These are phyloP conservation scores for Blastocystis sp. DNA, from an alignment of 352 stramenopile genomes.

Conservation along the genomic window DNA sequence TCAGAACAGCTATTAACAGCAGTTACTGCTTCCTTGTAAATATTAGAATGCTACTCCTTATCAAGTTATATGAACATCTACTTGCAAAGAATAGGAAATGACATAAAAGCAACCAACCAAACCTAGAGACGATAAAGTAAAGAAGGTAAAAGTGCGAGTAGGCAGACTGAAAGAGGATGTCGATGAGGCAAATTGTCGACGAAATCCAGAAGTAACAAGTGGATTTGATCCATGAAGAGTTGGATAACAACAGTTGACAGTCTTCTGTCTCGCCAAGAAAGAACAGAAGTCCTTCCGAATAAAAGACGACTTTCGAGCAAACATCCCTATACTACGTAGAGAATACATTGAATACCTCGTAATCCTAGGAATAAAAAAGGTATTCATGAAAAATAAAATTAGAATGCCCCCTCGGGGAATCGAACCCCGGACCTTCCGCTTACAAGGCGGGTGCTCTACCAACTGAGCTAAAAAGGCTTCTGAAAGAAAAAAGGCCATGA, in stretches of 20 bases:
- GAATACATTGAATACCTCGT: too few relatives aligned
- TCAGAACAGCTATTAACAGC: not conserved
- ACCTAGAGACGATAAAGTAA: conserved; percentile 22
- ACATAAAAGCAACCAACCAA: conserved; percentile 51
- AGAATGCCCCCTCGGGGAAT: conserved; percentile 60
- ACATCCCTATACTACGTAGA: not conserved
- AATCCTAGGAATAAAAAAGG: not conserved
- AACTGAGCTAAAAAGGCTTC: conserved; percentile 63
- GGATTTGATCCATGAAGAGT: not conserved
- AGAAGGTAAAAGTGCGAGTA: conserved; percentile 10
- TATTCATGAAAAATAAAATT: not conserved
- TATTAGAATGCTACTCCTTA: conserved; percentile 28
- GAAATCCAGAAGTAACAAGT: not conserved
- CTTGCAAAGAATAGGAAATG: conserved; percentile 53
- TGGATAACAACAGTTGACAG: not conserved
- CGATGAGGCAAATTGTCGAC: not conserved
- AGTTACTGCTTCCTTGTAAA: not conserved
- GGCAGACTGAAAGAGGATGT: not conserved
- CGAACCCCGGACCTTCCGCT: conserved; percentile 62
- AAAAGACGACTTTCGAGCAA: not conserved
- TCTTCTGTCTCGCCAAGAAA: not conserved
- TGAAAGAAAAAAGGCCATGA: not conserved
- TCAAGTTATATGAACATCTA: not conserved
- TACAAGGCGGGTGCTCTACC: conserved; percentile 62
- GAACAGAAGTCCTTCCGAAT: not conserved